Evolutionary conservation across 2,329 filamentous ascomycete genomes (phyloP).

Genomic region (Ophiosphaerella herpotricha): DNA sequence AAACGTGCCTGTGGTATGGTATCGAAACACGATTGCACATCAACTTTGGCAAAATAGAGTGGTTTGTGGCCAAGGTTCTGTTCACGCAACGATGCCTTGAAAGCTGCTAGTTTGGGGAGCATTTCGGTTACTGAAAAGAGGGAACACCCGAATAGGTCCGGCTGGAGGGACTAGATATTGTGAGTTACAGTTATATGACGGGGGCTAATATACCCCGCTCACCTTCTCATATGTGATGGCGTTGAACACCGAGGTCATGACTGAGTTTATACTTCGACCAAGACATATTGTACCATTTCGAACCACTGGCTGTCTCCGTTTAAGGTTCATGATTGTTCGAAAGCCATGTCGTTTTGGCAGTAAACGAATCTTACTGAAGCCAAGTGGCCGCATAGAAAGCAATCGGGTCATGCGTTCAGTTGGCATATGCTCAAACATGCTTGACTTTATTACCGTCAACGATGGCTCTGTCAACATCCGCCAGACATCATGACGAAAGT

Average conservation of each 20-base stretch:
- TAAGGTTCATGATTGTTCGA: conserved; percentile 86
- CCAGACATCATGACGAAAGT: conserved; percentile 95
- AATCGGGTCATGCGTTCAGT: conserved; percentile 60
- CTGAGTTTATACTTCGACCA: conserved; percentile 69
- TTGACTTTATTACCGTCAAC: conserved; percentile 66
- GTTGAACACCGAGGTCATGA: conserved; percentile 74
- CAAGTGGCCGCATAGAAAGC: conserved; percentile 67
- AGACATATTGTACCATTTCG: conserved; percentile 60
- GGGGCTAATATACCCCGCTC: conserved; percentile 9
- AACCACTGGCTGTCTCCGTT: conserved; percentile 62
- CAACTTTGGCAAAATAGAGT: conserved; percentile 89
- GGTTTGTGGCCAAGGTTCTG: conserved; percentile 43
- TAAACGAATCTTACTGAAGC: conserved; percentile 78
- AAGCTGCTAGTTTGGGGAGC: conserved; percentile 71
- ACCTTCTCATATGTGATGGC: conserved; percentile 81
- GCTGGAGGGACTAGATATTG: conserved; percentile 38
- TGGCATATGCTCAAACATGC: conserved; percentile 80
- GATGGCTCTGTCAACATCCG: conserved; percentile 73
- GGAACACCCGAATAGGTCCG: conserved; percentile 72
- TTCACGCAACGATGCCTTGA: conserved; percentile 59
- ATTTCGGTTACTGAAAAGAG: conserved; percentile 83
- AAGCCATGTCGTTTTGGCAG: conserved; percentile 79
- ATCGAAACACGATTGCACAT: conserved; percentile 92
- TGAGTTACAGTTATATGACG: conserved; percentile 10
- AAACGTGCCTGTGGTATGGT: conserved; percentile 85